A percentile compares a stretch with the other conserved stretches of the same genome.
Conservation (phyloP, 768 basidiomycete genomes). For the Leccinum olivaceopallidum region DNA sequence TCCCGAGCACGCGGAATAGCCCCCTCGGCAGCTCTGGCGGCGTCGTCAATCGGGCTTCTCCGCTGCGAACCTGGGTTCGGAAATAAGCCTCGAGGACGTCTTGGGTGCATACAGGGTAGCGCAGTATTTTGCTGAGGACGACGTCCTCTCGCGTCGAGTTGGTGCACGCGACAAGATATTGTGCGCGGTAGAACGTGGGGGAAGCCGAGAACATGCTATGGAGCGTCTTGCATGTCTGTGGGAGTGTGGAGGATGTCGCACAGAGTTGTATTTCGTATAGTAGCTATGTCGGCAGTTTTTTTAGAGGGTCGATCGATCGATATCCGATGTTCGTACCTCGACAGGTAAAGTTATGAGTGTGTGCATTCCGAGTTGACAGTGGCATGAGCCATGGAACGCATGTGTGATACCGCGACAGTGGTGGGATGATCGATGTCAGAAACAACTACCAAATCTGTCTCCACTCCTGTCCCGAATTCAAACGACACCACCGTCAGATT, state of each 20-base stretch:
- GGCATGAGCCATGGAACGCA: not conserved
- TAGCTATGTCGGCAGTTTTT: constrained; percentile 48
- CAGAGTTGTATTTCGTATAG: constrained; percentile 76
- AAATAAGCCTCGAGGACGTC: constrained; percentile 50
- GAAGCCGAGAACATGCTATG: constrained; percentile 54
- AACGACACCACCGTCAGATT: too few species aligned
- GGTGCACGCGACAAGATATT: constrained; percentile 54
- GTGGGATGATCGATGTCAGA: not conserved
- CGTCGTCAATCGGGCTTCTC: not conserved
- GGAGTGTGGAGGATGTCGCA: constrained; percentile 65
- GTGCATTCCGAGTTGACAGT: constrained; percentile 9
- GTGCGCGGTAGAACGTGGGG: constrained; percentile 59
- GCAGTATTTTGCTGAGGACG: constrained; percentile 48
- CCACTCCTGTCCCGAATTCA: constrained; percentile 3
- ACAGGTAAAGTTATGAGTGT: constrained; percentile 34
- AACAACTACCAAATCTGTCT: constrained; percentile 1
- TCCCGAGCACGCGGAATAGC: constrained; percentile 56
- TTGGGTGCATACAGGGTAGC: constrained; percentile 40
- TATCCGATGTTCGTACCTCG: constrained; percentile 30
- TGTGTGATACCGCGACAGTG: not conserved
- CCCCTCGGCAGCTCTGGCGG: constrained; percentile 60
- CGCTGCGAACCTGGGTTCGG: constrained; percentile 7
- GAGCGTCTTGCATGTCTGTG: constrained; percentile 55
- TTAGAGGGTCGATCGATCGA: not conserved
- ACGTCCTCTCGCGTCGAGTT: constrained; percentile 20